These are phyloP conservation scores for Rhodotorula mucilaginosa DNA, from an alignment of 1,284 basidiomycete genomes.

Conservation along the genomic window DNA sequence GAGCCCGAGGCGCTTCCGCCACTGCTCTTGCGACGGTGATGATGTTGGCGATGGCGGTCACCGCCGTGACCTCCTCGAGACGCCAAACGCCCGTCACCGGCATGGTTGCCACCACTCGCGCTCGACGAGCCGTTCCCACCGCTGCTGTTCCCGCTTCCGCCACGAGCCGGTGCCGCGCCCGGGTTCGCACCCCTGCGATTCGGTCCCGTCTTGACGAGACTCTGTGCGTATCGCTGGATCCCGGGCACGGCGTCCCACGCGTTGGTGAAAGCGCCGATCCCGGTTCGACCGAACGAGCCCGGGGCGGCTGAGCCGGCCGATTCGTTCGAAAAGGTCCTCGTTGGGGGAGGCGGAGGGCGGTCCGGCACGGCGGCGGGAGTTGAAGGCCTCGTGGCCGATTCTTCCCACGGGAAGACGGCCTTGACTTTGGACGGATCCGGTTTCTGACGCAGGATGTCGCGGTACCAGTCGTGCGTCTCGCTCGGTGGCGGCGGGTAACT, in stretches of 20 bases:
- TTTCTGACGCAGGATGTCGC: conserved; percentile 50
- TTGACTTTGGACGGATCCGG: conserved; percentile 73
- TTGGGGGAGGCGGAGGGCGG: conserved; percentile 44
- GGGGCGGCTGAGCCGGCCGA: conserved; percentile 50
- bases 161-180: not conserved
- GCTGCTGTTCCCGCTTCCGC: not conserved
- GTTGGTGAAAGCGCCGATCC: conserved; percentile 57
- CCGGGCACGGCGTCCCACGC: conserved; percentile 78
- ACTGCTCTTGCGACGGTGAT: conserved; percentile 5
- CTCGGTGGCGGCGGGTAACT: conserved; percentile 47
- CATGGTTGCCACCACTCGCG: conserved; percentile 2
- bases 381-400: conserved; percentile 47
- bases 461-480: conserved; percentile 53
- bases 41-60: not conserved
- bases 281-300: conserved; percentile 52
- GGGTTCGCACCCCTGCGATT: not conserved
- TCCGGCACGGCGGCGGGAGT: conserved; percentile 67
- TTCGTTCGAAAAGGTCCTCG: conserved; percentile 32
- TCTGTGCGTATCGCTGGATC: conserved; percentile 70
- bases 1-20: conserved; percentile 1
- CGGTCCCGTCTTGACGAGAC: conserved; percentile 55
- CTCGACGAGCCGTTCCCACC: not conserved
- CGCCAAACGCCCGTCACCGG: not conserved
- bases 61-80: not conserved
- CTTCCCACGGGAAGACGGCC: conserved; percentile 91